Evolutionary conservation across 1,284 basidiomycete species (phyloP).

Genomic region (Rhodotorula sp.): DNA sequence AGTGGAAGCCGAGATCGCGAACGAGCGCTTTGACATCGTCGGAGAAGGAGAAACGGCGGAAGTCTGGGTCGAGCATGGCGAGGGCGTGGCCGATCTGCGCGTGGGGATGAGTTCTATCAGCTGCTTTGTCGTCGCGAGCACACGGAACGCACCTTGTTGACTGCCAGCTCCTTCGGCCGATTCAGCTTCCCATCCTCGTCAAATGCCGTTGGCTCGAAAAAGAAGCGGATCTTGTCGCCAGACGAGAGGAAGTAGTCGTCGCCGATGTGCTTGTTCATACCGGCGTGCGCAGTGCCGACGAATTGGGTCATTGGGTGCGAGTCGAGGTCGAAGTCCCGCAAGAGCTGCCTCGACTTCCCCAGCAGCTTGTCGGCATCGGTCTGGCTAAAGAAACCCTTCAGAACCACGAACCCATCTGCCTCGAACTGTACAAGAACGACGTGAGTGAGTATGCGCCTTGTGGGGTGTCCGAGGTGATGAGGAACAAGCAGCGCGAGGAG

Average conservation of each 20-base stretch:
- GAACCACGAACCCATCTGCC: conserved; percentile 48
- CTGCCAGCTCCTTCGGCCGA: conserved; percentile 64
- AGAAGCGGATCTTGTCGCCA: conserved; percentile 87
- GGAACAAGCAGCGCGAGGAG: not conserved
- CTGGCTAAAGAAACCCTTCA: conserved; percentile 67
- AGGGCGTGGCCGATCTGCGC: not conserved
- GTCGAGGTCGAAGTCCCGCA: conserved; percentile 70
- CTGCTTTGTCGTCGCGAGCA: not conserved
- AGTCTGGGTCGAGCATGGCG: conserved; percentile 78
- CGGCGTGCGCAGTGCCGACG: conserved; percentile 62
- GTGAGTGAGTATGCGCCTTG: not conserved
- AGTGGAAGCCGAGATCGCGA: conserved; percentile 71
- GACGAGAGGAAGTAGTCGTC: conserved; percentile 89
- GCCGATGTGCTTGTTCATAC: conserved; percentile 60
- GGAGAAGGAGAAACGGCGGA: conserved; percentile 63
- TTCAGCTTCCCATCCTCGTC: conserved; percentile 61
- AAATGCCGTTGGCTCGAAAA: conserved; percentile 78
- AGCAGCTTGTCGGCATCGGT: conserved; percentile 65
- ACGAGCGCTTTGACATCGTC: conserved; percentile 61
- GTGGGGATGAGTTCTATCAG: not conserved
- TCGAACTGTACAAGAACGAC: conserved; percentile 32
- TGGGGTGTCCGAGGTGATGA: no score
- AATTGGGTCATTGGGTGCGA: conserved; percentile 88
- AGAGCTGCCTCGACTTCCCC: conserved; percentile 53
- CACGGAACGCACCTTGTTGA: conserved; percentile 52